phyloP scores from a whole-genome alignment of 2,329 filamentous ascomycete species.

The Lecanosticta acicola region DNA sequence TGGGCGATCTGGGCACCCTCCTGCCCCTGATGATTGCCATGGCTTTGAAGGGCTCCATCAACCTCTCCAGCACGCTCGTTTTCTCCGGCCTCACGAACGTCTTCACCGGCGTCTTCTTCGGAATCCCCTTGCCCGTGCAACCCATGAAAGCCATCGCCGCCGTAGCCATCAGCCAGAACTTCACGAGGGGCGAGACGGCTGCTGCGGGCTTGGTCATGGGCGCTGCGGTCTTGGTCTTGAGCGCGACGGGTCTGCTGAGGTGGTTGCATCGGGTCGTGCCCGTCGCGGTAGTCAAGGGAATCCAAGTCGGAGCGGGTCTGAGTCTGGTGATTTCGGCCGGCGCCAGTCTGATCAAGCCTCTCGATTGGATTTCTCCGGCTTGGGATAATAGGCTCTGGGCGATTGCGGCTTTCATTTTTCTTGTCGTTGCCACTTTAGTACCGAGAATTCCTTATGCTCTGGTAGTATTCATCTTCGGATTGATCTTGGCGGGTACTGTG shows the following conservation, averaged over 20 bases:
- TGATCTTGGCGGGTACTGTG: slow-evolving; percentile 52
- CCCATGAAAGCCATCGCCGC: slow-evolving; percentile 88
- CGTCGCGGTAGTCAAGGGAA: slow-evolving; percentile 84
- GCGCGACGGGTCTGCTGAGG: slow-evolving; percentile 68
- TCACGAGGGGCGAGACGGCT: slow-evolving; percentile 65
- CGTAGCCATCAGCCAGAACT: slow-evolving; percentile 68
- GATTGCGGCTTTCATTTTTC: slow-evolving; percentile 63
- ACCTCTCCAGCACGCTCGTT: slow-evolving; percentile 75
- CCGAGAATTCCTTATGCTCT: slow-evolving; percentile 73
- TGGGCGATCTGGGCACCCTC: slow-evolving; percentile 84
- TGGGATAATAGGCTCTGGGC: slow-evolving; percentile 78
- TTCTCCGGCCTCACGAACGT: slow-evolving; percentile 88
- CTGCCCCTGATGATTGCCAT: slow-evolving; percentile 85
- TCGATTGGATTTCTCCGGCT: slow-evolving; percentile 62
- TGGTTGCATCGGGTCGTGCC: slow-evolving; percentile 72
- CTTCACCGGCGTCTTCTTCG: slow-evolving; percentile 72
- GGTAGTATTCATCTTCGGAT: slow-evolving; percentile 61
- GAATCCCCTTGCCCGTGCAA: slow-evolving; percentile 85
- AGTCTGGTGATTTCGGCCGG: slow-evolving; percentile 76
- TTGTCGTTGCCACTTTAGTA: slow-evolving; percentile 62
- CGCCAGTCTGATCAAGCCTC: slow-evolving; percentile 57
- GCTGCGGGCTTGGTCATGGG: slow-evolving; percentile 79
- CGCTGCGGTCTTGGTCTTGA: slow-evolving; percentile 67
- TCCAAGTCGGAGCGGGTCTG: slow-evolving; percentile 86
- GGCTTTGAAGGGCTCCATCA: slow-evolving; percentile 69